Base-by-base conservation (phyloP, 208 protist genomes). In the Acanthamoeba castellanii region DNA sequence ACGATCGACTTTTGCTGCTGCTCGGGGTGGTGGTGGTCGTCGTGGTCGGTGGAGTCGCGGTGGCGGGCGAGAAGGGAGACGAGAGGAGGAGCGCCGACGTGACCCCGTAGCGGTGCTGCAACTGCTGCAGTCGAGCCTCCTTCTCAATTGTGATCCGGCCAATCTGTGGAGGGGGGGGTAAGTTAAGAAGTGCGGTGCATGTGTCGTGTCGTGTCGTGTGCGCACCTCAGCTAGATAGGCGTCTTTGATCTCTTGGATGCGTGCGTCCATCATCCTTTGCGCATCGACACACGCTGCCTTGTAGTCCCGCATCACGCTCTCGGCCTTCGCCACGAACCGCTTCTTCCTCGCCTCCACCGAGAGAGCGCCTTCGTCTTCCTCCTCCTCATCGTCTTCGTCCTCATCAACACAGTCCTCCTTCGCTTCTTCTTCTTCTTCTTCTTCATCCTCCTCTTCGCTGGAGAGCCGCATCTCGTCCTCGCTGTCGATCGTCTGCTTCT, bases 151-250 rank as follows among this genome's bases (percentile, higher is more conserved):
- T 88, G 11, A 88, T 52, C 30, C 81, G 13, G 7, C 81, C 81
- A n/a, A 88, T 88, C 81, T 88, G 52, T 42, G 5, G 25, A 27
- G 14, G 16, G 52, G 16, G 52, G 52, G 52, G 52, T 57, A n/a
- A 68, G n/a, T n/a, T 27, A 7, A 68, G 22, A 11, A 68, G 16
- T 68, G 45, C 16, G 14, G 16, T 68, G 45, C 16, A 25, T 52
- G 9, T 0, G 45, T 18, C 78, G 30, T 78, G 37, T 42, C 37
- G 37, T 42, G 37, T 42, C 37, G 37, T 42, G 37, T 42, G 37
- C 70, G 18, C 59, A 88, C 81, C 81, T 88, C 81, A 18, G 81
- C 81, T 0, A 88, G 34, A 34, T 88, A 88, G 25, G 81, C 81
- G 25, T 52, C 81, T 32, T 88, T 88, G 50, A 88, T 37, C 50